Conservation (phyloP, 306 rosid genomes). For the barrel medic (Medicago truncatula) region MtrunA17r5.0-ANR NC_053048.1:7090001-7090500, state of each 20-base stretch:
- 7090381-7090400: slow-evolving; percentile 7
- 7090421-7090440: slow-evolving; percentile 15
- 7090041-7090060: neutral
- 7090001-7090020: neutral
- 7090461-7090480: slow-evolving; percentile 23
- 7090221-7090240: slow-evolving; percentile 36
- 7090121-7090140: slow-evolving; percentile 23
- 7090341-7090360: slow-evolving; percentile 20
- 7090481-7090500: slow-evolving; percentile 28
- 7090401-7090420: slow-evolving; percentile 2
- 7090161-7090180: slow-evolving; percentile 28
- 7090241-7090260: slow-evolving; percentile 26
- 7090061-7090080: slow-evolving; percentile 7
- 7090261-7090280: slow-evolving; percentile 17
- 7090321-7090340: slow-evolving; percentile 23
- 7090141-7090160: slow-evolving; percentile 11
- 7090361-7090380: slow-evolving; percentile 29
- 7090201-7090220: slow-evolving; percentile 29
- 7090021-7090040: neutral
- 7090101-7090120: slow-evolving; percentile 30
- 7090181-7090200: neutral
- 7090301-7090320: slow-evolving; percentile 15
- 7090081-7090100: slow-evolving; percentile 9
- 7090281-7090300: slow-evolving; percentile 25
- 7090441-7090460: slow-evolving; percentile 25